Percentiles rank a stretch among this genome's conserved stretches.
These are phyloP conservation scores for Botryotinia narcissicola DNA, from an alignment of 2,329 filamentous ascomycete species.

Conservation along the genomic window DNA sequence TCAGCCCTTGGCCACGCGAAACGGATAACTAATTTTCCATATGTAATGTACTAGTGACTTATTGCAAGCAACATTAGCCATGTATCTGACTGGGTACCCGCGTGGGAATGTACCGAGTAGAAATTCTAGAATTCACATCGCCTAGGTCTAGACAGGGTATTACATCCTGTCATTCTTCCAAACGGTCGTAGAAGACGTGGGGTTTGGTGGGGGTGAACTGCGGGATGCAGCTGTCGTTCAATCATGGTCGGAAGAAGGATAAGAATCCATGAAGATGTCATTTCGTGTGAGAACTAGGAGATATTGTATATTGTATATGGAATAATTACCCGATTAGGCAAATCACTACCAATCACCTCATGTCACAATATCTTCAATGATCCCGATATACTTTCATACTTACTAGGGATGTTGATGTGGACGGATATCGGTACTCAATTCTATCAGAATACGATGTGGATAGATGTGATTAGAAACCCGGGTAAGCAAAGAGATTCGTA, in stretches of 20 bases:
- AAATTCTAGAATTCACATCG: neutral
- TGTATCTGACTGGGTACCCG: neutral
- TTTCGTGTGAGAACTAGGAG: neutral
- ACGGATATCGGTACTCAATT: neutral
- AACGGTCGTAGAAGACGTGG: constrained; percentile 1
- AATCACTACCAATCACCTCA: neutral
- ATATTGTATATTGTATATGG: neutral
- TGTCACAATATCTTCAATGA: neutral
- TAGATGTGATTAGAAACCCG: neutral
- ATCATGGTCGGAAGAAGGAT: neutral
- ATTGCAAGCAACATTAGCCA: neutral
- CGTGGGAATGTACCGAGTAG: neutral
- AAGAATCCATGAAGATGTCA: neutral
- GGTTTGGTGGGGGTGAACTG: constrained; percentile 12
- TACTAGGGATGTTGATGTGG: neutral
- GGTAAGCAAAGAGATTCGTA: neutral
- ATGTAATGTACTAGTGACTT: constrained; percentile 1
- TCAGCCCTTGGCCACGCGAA: neutral
- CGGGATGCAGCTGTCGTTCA: neutral
- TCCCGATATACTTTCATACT: neutral
- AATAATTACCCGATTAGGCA: neutral
- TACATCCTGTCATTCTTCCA: neutral
- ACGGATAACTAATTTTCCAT: neutral
- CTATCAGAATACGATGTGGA: neutral
- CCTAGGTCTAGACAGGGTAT: constrained; percentile 7